Conservation (phyloP, 352 stramenopile species). For the Pythium inflatum region DNA sequence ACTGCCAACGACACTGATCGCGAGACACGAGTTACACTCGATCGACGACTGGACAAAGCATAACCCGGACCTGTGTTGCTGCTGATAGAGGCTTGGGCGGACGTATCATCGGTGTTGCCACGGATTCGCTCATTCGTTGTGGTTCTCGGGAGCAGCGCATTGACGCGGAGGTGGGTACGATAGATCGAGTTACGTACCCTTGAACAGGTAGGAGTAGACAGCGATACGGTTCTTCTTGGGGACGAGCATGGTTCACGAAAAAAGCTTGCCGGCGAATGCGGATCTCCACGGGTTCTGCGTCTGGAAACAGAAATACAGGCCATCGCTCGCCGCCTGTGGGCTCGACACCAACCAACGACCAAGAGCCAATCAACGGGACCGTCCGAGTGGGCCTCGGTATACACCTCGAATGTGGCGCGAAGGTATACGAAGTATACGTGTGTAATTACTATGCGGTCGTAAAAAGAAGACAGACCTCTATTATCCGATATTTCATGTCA, state of each 20-base stretch:
- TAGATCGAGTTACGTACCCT: constrained; percentile 63
- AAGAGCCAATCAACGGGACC: constrained; percentile 34
- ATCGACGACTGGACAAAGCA: no score
- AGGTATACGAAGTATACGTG: no score
- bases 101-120: no score
- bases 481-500: no score
- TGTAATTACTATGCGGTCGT: constrained; percentile 27
- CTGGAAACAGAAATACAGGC: constrained; percentile 36
- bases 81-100: no score
- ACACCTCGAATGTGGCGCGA: no score
- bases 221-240: constrained; percentile 99
- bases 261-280: constrained; percentile 91
- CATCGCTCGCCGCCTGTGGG: constrained; percentile 20
- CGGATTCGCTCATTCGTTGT: no score
- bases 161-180: not conserved
- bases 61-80: no score
- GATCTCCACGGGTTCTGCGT: constrained; percentile 77
- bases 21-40: no score
- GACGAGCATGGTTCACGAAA: constrained; percentile 90
- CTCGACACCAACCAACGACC: constrained; percentile 37
- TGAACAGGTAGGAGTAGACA: constrained; percentile 99
- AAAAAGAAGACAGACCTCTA: constrained; percentile 2
- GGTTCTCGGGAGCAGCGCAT: no score
- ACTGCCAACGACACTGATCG: no score
- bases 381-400: not conserved